Conservation (phyloP, 768 basidiomycete species). For the Kwoniella sp. region DNA sequence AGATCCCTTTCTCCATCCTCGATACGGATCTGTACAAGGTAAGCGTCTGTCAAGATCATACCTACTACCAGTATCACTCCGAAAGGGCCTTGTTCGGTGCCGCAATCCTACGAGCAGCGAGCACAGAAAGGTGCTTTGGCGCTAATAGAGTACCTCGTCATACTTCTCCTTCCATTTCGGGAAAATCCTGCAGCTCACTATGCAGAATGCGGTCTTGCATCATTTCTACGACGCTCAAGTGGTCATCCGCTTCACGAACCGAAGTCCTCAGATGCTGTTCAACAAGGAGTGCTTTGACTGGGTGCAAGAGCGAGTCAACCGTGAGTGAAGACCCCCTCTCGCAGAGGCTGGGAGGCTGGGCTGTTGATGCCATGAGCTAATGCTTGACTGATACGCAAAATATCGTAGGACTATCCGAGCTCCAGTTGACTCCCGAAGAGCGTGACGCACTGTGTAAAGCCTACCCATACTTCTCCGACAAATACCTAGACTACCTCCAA, state of each 20-base stretch:
- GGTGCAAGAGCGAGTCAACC: slow-evolving; percentile 63
- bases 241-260: slow-evolving; percentile 79
- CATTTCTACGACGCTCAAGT: slow-evolving; percentile 74
- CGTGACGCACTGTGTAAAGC: slow-evolving; percentile 66
- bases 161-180: not conserved
- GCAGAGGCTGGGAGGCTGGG: not conserved
- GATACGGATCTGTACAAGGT: slow-evolving; percentile 97
- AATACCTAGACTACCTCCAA: slow-evolving; percentile 76
- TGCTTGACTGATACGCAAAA: not conserved
- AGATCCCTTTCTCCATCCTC: slow-evolving; percentile 65
- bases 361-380: not conserved
- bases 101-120: no score
- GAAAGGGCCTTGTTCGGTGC: no score
- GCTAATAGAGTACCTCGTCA: not conserved
- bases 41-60: slow-evolving; percentile 15
- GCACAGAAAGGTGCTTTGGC: no score
- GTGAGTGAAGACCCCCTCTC: slow-evolving; percentile 57
- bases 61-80: no score
- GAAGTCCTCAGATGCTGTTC: slow-evolving; percentile 68
- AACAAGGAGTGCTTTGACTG: slow-evolving; percentile 67
- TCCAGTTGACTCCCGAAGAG: slow-evolving; percentile 59
- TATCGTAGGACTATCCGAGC: slow-evolving; percentile 4
- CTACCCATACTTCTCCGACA: slow-evolving; percentile 73
- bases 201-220: slow-evolving; percentile 87
- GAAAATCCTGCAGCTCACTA: slow-evolving; percentile 72